These are phyloP conservation scores for Mycosphaerella sp. DNA, from an alignment of 2,329 filamentous ascomycete species.

Conservation along the genomic window DNA sequence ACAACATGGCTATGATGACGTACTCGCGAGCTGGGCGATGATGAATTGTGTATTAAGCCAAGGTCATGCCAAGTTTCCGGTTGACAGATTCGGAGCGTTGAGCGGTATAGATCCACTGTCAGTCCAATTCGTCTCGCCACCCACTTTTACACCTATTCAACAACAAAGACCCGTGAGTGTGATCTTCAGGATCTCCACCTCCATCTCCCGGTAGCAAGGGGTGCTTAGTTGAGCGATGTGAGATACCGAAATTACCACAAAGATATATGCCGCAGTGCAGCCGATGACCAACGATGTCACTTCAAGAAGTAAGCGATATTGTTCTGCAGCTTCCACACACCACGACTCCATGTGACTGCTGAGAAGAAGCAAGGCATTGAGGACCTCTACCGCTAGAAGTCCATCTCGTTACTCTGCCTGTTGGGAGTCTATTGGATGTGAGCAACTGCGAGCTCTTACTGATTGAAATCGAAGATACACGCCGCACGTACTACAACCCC, in stretches of 20 bases:
- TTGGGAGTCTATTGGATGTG: too few relatives aligned
- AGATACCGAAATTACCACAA: conserved; percentile 10
- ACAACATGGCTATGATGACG: background rate
- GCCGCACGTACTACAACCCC: background rate
- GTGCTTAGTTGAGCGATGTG: background rate
- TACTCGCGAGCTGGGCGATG: conserved; percentile 8
- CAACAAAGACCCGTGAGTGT: too few relatives aligned
- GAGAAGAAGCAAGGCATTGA: background rate
- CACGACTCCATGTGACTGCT: background rate
- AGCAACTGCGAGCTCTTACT: too few relatives aligned
- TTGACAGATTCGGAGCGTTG: background rate
- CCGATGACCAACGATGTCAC: conserved; percentile 10
- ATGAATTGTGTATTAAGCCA: background rate
- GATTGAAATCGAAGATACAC: too few relatives aligned
- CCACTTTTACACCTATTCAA: too few relatives aligned
- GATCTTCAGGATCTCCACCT: background rate
- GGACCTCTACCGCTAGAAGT: background rate
- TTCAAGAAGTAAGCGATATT: background rate
- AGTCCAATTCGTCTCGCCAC: too few relatives aligned
- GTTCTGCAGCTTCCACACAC: background rate
- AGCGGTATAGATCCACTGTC: background rate
- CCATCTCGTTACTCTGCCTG: too few relatives aligned
- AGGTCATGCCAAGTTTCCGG: background rate
- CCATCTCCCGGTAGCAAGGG: background rate
- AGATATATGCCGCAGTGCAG: conserved; percentile 4